Percentiles rank a stretch among this genome's conserved stretches.
Evolutionary conservation across 257 asterid species (phyloP).

Genomic region (Cinchona pubescens): DNA sequence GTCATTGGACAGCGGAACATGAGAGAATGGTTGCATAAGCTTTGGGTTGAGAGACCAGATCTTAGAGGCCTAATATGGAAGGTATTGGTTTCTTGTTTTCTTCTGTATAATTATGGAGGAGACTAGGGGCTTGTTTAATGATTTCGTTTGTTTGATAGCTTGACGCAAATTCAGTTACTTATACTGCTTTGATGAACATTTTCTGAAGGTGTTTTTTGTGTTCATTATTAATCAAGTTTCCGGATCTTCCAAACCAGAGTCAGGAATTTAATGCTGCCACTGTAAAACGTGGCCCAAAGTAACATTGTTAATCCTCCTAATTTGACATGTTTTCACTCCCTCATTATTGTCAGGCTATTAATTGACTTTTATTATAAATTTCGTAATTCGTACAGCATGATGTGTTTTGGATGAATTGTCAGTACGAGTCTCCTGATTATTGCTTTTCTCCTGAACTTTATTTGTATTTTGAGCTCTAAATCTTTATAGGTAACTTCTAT

Average conservation of each 20-base stretch:
- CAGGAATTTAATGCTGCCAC: neutral
- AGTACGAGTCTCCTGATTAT: neutral
- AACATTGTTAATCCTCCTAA: neutral
- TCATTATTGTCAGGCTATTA: neutral
- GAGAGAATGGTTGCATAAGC: conserved; percentile 88
- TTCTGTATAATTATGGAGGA: conserved; percentile 12
- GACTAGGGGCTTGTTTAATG: neutral
- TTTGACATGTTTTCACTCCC: neutral
- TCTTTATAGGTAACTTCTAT: conserved; percentile 21
- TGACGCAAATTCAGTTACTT: neutral
- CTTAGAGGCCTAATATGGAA: conserved; percentile 85
- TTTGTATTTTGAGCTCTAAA: conserved; percentile 20
- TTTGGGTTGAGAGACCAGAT: conserved; percentile 73
- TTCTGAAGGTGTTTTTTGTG: neutral
- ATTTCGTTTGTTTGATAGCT: neutral
- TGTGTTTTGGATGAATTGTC: neutral
- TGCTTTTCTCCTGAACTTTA: neutral
- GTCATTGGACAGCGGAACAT: conserved; percentile 90
- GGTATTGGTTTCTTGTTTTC: conserved; percentile 46
- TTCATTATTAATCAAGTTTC: neutral
- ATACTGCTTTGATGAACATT: neutral
- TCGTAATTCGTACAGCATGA: neutral
- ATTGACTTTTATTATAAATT: neutral
- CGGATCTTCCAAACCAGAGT: no score
- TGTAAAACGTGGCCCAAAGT: neutral